Evolutionary conservation across 108 stramenopile genomes (phyloP), one percentile per base, ranked within the genome.

Genomic region (Aurantiochytrium sp.): DNA sequence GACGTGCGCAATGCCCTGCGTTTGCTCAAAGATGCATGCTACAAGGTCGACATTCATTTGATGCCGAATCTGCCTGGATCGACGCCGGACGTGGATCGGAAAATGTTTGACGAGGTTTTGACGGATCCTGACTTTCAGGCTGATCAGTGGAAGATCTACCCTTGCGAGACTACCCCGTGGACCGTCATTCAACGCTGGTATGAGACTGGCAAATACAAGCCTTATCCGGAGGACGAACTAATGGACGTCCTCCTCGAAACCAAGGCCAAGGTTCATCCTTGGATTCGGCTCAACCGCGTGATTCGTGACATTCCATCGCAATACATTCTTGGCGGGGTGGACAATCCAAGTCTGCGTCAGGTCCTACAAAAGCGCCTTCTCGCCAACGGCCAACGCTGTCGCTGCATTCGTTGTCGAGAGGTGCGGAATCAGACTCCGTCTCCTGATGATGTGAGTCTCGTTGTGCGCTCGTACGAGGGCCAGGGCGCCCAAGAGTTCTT

Each of bases 31-130:
- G 98, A 99, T 90, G 97, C 96, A 89, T 97, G 98, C 14, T 99
- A 96, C 96, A 96, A 98, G 94, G 97, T 99, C 42, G 98, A 97
- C 29, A 96, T 96, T 16, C 98, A 99, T 91, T 96, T 99, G 94
- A 99, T 99, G 98, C 98, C 98, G 0, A 97, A 99, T 91, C 90
- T 99, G 58, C 98, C 98, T 49, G 97, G 97, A 92, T 96, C 94
- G 92, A 97, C 97, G 10, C 93, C 94, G 87, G 98, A 97, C 72
- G 91, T 97, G 12, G 98, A 98, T 90, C 89, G 97, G 53, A 92
- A 93, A 60, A 97, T 97, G 5, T 90, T 90, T 92, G 58, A 91
- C 55, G 98, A 98, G 90, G 97, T 96, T 88, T 97, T 98, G 92
- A 96, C 96, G 87, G 97, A 97, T 92, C 98, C 98, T 4, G 89